Percentiles rank a stretch among this genome's conserved stretches.
phyloP scores from a whole-genome alignment of 805 yeast genomes.

The Cephaloascus fragrans region DNA sequence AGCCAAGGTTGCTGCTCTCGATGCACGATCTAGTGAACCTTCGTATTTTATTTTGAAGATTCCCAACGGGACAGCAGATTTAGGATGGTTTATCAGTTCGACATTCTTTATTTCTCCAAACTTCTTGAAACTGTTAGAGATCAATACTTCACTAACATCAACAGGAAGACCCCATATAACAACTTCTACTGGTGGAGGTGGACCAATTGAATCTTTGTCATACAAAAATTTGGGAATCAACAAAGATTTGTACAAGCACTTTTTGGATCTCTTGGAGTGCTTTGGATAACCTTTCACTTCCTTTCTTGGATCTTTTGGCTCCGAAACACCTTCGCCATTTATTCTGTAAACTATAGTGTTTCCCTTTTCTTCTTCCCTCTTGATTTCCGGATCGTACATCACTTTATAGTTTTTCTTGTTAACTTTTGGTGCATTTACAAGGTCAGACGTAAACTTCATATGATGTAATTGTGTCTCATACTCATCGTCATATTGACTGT shows the following conservation, averaged over 20 bases:
- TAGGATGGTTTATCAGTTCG: conserved; percentile 56
- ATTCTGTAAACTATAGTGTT: conserved; percentile 21
- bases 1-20: conserved; percentile 33
- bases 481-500: background rate
- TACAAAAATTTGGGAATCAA: conserved; percentile 28
- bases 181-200: conserved; percentile 61
- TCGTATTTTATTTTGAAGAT: conserved; percentile 54
- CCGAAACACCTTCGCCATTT: conserved; percentile 16
- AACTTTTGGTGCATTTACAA: background rate
- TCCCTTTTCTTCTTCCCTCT: conserved; percentile 31
- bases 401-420: conserved; percentile 28
- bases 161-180: conserved; percentile 60
- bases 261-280: conserved; percentile 27
- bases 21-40: conserved; percentile 39
- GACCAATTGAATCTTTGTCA: conserved; percentile 68
- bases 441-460: background rate
- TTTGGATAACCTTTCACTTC: conserved; percentile 17
- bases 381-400: conserved; percentile 40
- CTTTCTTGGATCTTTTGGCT: conserved; percentile 33
- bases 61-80: conserved; percentile 72
- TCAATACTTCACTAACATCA: conserved; percentile 32
- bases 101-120: conserved; percentile 58
- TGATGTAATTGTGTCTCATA: background rate
- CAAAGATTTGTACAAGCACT: conserved; percentile 30
- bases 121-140: conserved; percentile 44